Base-by-base conservation (phyloP, 129 eudicot genomes). In the Mikania micrantha region DNA sequence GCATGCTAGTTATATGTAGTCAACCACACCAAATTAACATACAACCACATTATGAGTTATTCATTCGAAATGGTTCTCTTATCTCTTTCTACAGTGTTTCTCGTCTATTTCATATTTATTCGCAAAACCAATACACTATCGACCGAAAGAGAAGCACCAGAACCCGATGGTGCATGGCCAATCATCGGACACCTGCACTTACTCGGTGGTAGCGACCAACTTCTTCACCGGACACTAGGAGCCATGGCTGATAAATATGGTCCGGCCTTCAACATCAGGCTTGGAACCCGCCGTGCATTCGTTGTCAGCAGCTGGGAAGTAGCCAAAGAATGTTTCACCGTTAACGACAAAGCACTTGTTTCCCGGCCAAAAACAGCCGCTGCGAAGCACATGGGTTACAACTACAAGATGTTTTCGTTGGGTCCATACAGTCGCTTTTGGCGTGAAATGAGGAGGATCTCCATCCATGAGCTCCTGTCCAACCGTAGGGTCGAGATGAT, bases 161-260 rank as follows among this genome's bases (percentile, higher is more conserved):
- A 40, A 41, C 52, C 57, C 0, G 59, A 19, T 1, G 82, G 82
- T 12, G 82, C 77, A 5, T 73, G 69, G 78, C 82, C 82, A 2
- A 45, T 79, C 16, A 67, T 79, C 40, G 83, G 83, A 9, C 79
- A 79, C 72, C 75, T 79, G 9, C 78, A 45, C 36, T 69, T 78
- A 1, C 62, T 67, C 2, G 38, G 48, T 3, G 70, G 60, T 1
- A 70, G 58, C n/a, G 29, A 61, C 38, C 56, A 61, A 12, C 58
- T 72, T 3, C 71, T 58, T 40, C 54, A 66, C 60, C 49, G 39
- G 19, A 39, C 64, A n/a, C 60, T 77, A 1, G 81, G 76, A 4
- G 7, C 74, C 21, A 34, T 78, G 70, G 82, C 78, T 0, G 78
- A 72, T 28, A 47, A 42, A 5, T 78, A 71, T 57, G 78, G 78